Evolutionary conservation across 352 stramenopile genomes (phyloP), one percentile per base, ranked within the genome.

Genomic region (Phytophthora melonis): DNA sequence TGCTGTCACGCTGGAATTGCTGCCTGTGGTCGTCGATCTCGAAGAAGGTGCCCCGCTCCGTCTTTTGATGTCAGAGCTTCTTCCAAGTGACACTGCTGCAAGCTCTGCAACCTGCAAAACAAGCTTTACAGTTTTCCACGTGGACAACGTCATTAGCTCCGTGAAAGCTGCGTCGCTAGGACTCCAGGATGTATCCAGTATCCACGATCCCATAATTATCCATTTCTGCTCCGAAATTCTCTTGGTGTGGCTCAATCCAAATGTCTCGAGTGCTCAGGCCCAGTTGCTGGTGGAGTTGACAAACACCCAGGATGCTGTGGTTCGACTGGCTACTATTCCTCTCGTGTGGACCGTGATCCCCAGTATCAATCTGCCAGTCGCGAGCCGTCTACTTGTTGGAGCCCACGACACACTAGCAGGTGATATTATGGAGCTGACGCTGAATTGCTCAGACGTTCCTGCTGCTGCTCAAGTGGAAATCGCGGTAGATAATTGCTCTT

Each of bases 381-480:
- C 45, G 9, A 75, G 30, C 6, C 45, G 64, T 30, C 50, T 76
- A 49, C 56, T 75, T 49, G n/a, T 63, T 21, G 69, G 69, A 27
- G 63, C 56, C 9, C 57, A 60, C 21, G 68, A 72, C 10, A 21
- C 27, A 21, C 39, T 59, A 5, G 21, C 34, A 4, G 69, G 69
- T 2, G 61, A 54, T 32, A 13, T 32, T 21, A 23, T 72, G 39
- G 50, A 76, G 13, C 25, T 76, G 57, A 53, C 6, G 6, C 30
- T 76, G 30, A 62, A 76, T 47, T 54, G 68, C 45, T 23, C 63
- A 4, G 23, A 50, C 27, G 30, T 49, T 9, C 53, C 61, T 27
- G 23, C n/a, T 1, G 36, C 54, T 10, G 11, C n/a, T 5, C 56
- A 18, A 11, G 69, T 76, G 10, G 43, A 58, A 5, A 63, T 76